Base-by-base conservation (phyloP, 2,329 filamentous ascomycete genomes). In the Ceratocystis papillata region DNA sequence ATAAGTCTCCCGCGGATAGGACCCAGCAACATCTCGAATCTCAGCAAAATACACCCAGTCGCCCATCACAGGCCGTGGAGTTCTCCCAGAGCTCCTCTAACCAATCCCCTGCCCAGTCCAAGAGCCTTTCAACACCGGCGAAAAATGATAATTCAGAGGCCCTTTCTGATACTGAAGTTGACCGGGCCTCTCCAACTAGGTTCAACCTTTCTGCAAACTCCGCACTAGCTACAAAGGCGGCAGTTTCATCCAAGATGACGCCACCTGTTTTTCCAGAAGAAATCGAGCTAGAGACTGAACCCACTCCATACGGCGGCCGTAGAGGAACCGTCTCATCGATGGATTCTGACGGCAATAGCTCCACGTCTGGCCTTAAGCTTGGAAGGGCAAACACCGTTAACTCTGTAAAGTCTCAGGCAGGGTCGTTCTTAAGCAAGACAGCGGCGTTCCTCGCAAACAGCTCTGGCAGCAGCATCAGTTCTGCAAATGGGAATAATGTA, bases 241-340 rank as follows among this genome's bases (percentile, higher is more conserved):
- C 20, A 1, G 37, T 25, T 20, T 25, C 44, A 22, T 65, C 63
- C 17, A 65, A 67, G 33, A 67, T 67, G 57, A 33, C 33, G 2
- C 55, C 66, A 10, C 66, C 66, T n/a, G 66, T 67, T 3, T 67
- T 67, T 17, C 66, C 66, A 10, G 63, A 53, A 12, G 57, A 65
- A 25, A 67, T 67, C n/a, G 63, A 64, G 33, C 33, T 67, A 8
- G 66, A 65, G 7, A 67, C 66, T 0, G 66, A 67, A 37, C 63
- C 66, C 12, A 67, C 66, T 12, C 66, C 66, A 17, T 67, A 67
- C 48, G 66, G 66, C 17, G 66, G 66, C 28, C 66, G 66, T 55
- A 57, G 66, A 33, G 66, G 66, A 8, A 67, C 62, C n/a, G 57
- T 67, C 25, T 67, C 66, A n/a, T 67, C 66, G 8, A 50, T 67